Conservation (phyloP, 2,329 filamentous ascomycete species). For the Pseudogymnoascus sp. region DNA sequence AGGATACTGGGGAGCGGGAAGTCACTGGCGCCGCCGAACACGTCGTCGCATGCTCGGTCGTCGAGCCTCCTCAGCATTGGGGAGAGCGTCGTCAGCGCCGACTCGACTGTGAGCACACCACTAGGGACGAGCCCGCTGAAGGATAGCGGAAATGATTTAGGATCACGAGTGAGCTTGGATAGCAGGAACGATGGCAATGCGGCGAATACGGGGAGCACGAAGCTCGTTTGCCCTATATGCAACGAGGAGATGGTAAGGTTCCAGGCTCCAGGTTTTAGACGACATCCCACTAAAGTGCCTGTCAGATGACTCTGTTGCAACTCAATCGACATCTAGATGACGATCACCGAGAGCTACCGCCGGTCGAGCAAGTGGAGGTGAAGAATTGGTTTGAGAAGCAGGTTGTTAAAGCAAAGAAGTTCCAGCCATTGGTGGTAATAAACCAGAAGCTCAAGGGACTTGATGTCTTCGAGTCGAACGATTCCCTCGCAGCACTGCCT, state of each 20-base stretch:
- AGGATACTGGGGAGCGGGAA: conserved; percentile 83
- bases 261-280: conserved; percentile 4
- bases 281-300: background rate
- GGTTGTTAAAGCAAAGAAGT: conserved; percentile 67
- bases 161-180: conserved; percentile 69
- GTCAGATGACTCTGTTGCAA: conserved; percentile 80
- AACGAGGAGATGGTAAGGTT: conserved; percentile 84
- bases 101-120: conserved; percentile 53
- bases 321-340: conserved; percentile 79
- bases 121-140: conserved; percentile 56
- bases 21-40: conserved; percentile 63
- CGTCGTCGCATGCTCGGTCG: conserved; percentile 30
- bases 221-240: conserved; percentile 93
- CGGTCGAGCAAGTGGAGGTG: conserved; percentile 66
- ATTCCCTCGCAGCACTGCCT: conserved; percentile 36
- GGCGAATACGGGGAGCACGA: conserved; percentile 49
- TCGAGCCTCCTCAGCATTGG: conserved; percentile 45
- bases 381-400: conserved; percentile 74
- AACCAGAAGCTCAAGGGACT: conserved; percentile 71
- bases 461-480: conserved; percentile 70
- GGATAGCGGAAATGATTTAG: conserved; percentile 68
- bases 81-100: conserved; percentile 70
- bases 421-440: conserved; percentile 65
- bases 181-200: conserved; percentile 42
- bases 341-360: conserved; percentile 64